Base-by-base conservation (phyloP, 2,329 filamentous ascomycete species). In the Claviceps capensis region DNA sequence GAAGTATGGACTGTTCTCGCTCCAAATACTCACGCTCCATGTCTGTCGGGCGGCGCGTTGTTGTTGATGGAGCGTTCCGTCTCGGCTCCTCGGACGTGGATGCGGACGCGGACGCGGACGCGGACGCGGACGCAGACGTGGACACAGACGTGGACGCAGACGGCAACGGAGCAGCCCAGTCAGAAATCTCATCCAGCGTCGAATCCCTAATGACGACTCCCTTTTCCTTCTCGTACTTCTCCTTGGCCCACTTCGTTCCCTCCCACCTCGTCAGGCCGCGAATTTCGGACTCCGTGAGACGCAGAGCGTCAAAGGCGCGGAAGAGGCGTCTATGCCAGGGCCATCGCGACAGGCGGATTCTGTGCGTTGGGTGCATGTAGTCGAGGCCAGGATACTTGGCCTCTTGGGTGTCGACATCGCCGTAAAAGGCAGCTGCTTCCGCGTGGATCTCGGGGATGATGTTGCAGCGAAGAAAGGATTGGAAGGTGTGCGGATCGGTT, bases 311-410 rank as follows among this genome's bases (percentile, higher is more conserved):
- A 61, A 91, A 88, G 30, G 85, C 84, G 42, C 81, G 78, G 66
- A 91, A 90, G 13, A 91, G 76, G 53, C 82, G 78, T 55, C 81
- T 76, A 66, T 91, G 86, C 79, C 86, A 88, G 16, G 77, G 78
- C 73, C 85, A 90, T 54, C 85, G 82, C 59, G 81, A 78, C 8
- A 91, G 79, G n/a, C 86, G 83, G 65, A 85, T 82, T 57, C 85
- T 83, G 67, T 91, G 86, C 7, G 83, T 84, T 23, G 69, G 72
- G 62, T 86, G 74, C 54, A 77, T 81, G 71, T 91, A 91, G 72
- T 91, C 86, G 52, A 91, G 78, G 34, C 86, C 86, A 0, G 86
- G 86, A 58, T 90, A 90, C 60, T 87, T 86, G 58, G 86, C 85
- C 71, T 91, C 86, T 58, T 84, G 79, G 26, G 83, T 88, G 62